Conservation (phyloP, 2,329 filamentous ascomycete genomes). For the Paecilomyces sp. region DNA sequence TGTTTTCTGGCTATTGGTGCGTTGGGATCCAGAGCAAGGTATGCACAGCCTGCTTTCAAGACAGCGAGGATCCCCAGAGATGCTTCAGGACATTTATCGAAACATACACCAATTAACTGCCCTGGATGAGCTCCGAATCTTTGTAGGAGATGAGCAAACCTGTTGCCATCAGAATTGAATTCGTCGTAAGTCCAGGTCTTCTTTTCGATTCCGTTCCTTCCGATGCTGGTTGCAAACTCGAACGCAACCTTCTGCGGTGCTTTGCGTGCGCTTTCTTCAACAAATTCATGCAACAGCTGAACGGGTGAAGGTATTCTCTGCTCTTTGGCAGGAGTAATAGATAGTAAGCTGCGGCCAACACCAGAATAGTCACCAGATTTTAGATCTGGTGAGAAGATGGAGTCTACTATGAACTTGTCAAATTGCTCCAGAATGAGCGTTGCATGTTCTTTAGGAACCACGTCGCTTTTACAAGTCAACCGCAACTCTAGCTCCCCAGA, state of each 20-base stretch:
- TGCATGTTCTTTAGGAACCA: conserved; percentile 65
- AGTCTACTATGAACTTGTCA: conserved; percentile 56
- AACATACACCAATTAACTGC: conserved; percentile 66
- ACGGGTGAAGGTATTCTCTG: conserved; percentile 52
- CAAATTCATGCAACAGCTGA: conserved; percentile 66
- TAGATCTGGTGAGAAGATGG: conserved; percentile 45
- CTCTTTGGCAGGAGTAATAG: conserved; percentile 57
- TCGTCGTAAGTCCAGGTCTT: conserved; percentile 67
- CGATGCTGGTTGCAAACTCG: conserved; percentile 62
- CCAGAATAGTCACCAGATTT: conserved; percentile 33
- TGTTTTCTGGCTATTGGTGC: conserved; percentile 66
- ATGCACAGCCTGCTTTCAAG: conserved; percentile 73
- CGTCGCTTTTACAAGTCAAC: conserved; percentile 57
- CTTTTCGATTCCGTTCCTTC: conserved; percentile 39
- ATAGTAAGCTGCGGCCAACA: conserved; percentile 38
- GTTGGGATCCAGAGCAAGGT: conserved; percentile 70
- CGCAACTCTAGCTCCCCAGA: conserved; percentile 50
- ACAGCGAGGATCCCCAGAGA: conserved; percentile 77
- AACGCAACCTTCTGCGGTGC: conserved; percentile 60
- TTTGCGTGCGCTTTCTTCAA: conserved; percentile 55
- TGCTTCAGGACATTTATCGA: conserved; percentile 78
- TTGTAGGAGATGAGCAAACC: conserved; percentile 59
- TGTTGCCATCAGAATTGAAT: conserved; percentile 64
- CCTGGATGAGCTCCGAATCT: conserved; percentile 46
- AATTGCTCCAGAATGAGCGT: conserved; percentile 62